Evolutionary conservation across 805 yeast species (phyloP), one percentile per base, ranked within the genome.

Genomic region (Suhomyces pyralidae): DNA sequence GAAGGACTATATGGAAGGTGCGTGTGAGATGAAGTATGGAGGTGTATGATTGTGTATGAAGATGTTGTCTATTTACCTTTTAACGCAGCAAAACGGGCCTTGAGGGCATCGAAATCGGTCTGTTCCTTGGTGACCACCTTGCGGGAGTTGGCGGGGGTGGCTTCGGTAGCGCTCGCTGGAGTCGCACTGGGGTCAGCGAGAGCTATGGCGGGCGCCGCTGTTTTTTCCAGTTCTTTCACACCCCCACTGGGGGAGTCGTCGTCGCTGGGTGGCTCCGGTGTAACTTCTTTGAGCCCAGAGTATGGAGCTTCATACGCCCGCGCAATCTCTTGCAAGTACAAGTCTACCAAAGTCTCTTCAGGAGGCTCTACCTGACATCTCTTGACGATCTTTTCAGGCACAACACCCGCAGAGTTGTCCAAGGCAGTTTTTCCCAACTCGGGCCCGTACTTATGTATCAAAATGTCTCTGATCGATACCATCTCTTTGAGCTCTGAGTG

Each of bases 271-370:
- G 12, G 20, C 45, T 17, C 63, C 5, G 32, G 32, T n/a, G 32
- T 12, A 12, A 12, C 32, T 28, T 59, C 66, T 26, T 50, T 49
- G 52, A 83, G 65, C 12, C 83, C 85, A 30, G 89, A 83, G 61
- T 83, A 91, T 1, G 90, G 87, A 0, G 85, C 94, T 20, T 79
- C 78, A 62, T 91, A 90, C 0, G 96, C 88, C 49, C 76, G 76
- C 1, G 96, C 96, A 55, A 90, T 90, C 62, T 90, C 97, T 50
- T 80, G 73, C 55, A 91, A 72, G 61, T 91, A 91, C 54, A 88
- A 67, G 14, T 78, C 76, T 1, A 90, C 94, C 51, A 90, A 74
- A 22, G 78, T 82, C 43, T 75, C 78, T 3, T 78, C 67, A 1
- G 96, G 97, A 5, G 94, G 83, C 50, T 80, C 82, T 3, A 85